phyloP scores from a whole-genome alignment of 306 rosid species.

The Gastrolobium bilobum region DNA sequence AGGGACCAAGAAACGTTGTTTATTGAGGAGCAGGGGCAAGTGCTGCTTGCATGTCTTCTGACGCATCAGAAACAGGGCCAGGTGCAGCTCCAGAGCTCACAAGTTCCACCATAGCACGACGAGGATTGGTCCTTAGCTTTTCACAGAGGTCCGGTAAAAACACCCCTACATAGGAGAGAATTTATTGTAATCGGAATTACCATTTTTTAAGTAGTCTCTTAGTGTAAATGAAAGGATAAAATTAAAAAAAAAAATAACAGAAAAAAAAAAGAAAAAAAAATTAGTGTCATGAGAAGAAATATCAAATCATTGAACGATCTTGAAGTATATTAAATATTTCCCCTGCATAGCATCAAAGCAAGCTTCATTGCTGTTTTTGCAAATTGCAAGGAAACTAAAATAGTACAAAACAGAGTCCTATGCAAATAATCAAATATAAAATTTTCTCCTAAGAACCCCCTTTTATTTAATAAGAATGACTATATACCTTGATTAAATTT shows the following conservation, averaged over 20 bases:
- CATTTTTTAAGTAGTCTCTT: too few species aligned
- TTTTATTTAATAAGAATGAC: neutral
- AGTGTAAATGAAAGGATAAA: too few species aligned
- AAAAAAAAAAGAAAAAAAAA: too few species aligned
- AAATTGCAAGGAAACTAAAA: neutral
- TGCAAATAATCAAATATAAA: neutral
- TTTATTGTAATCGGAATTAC: too few species aligned
- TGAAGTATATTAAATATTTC: too few species aligned
- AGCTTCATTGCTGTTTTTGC: neutral
- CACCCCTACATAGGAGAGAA: constrained; percentile 73
- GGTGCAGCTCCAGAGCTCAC: constrained; percentile 76
- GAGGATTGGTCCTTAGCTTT: constrained; percentile 68
- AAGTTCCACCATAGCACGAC: constrained; percentile 70
- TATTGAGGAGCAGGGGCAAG: constrained; percentile 51
- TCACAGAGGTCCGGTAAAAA: constrained; percentile 75
- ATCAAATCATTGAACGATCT: too few species aligned
- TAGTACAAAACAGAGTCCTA: neutral
- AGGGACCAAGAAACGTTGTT: constrained; percentile 28
- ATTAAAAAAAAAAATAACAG: too few species aligned
- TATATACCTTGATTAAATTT: constrained; percentile 6
- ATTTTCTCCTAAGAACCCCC: too few species aligned
- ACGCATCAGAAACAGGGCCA: constrained; percentile 54
- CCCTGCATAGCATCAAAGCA: constrained; percentile 56
- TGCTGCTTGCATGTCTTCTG: constrained; percentile 32
- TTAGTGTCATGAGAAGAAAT: too few species aligned